These are phyloP conservation scores for Geotrichum restrictum DNA, from an alignment of 1,139 yeast species.

Conservation along the genomic window DNA sequence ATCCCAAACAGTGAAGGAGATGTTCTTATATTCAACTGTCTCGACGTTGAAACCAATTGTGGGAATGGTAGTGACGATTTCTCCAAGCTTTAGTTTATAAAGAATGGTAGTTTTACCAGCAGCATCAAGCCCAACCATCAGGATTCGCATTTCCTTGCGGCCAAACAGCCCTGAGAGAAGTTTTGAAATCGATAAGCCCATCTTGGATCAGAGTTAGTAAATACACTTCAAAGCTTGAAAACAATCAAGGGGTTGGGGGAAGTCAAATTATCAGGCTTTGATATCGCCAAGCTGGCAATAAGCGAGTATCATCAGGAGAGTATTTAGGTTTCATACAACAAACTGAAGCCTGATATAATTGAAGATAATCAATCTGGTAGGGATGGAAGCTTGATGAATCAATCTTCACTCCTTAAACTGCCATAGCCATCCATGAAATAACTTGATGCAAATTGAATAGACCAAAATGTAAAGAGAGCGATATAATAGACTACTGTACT, in stretches of 20 bases:
- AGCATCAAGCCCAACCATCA: constrained; percentile 88
- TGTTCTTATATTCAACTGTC: constrained; percentile 80
- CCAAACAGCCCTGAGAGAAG: constrained; percentile 34
- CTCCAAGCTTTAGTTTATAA: constrained; percentile 68
- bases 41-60: constrained; percentile 95
- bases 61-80: constrained; percentile 74
- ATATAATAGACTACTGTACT: no score
- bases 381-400: no score
- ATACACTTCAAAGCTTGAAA: neutral
- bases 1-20: constrained; percentile 93
- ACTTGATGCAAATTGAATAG: neutral
- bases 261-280: no score
- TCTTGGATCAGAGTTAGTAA: neutral
- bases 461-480: no score
- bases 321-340: no score
- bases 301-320: no score
- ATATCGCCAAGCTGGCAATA: no score
- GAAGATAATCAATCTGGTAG: no score
- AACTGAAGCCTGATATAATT: no score
- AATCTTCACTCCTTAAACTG: no score
- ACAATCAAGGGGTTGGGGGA: neutral
- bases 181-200: constrained; percentile 18
- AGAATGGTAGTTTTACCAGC: constrained; percentile 85
- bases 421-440: neutral
- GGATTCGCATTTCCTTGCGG: constrained; percentile 67